These are phyloP conservation scores for Trichoderma atrobrunneum DNA, from an alignment of 2,329 filamentous ascomycete species.

Conservation along the genomic window DNA sequence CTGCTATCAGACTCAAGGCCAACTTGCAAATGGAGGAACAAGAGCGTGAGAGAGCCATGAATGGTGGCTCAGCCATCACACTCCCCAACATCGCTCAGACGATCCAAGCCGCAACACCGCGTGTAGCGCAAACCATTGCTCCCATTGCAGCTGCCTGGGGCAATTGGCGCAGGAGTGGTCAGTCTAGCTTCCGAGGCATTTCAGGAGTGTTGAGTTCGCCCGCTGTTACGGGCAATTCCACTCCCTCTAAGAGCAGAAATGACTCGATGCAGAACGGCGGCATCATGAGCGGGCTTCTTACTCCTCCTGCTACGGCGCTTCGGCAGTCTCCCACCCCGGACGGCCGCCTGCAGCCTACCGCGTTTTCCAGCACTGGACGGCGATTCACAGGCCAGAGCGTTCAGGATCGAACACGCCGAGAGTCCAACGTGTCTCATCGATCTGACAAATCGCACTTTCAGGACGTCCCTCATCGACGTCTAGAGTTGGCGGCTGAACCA, in stretches of 20 bases:
- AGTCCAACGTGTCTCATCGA: conserved; percentile 35
- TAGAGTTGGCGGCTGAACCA: conserved; percentile 40
- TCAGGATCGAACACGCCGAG: conserved; percentile 27
- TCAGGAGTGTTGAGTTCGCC: conserved; percentile 48
- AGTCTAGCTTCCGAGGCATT: conserved; percentile 47
- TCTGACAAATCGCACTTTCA: conserved; percentile 40
- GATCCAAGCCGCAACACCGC: conserved; percentile 74
- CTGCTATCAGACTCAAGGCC: conserved; percentile 86
- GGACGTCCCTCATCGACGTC: conserved; percentile 44
- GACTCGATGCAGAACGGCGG: conserved; percentile 49
- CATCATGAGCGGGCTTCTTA: conserved; percentile 78
- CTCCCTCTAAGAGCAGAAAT: conserved; percentile 61
- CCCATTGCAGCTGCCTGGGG: conserved; percentile 88
- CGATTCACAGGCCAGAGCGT: conserved; percentile 50
- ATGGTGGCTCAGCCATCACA: conserved; percentile 62
- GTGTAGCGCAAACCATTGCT: conserved; percentile 78
- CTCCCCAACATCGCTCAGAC: conserved; percentile 76
- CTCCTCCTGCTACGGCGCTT: conserved; percentile 75
- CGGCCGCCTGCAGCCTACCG: conserved; percentile 52
- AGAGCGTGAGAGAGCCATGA: conserved; percentile 81
- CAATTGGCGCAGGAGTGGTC: conserved; percentile 77
- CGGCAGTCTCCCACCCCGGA: conserved; percentile 56
- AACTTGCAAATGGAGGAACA: conserved; percentile 98
- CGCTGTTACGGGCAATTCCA: conserved; percentile 42
- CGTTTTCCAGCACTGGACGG: conserved; percentile 59